Evolutionary conservation across 2,329 filamentous ascomycete species (phyloP), one percentile per base, ranked within the genome.

Genomic region (Metarhizium anisopliae): DNA sequence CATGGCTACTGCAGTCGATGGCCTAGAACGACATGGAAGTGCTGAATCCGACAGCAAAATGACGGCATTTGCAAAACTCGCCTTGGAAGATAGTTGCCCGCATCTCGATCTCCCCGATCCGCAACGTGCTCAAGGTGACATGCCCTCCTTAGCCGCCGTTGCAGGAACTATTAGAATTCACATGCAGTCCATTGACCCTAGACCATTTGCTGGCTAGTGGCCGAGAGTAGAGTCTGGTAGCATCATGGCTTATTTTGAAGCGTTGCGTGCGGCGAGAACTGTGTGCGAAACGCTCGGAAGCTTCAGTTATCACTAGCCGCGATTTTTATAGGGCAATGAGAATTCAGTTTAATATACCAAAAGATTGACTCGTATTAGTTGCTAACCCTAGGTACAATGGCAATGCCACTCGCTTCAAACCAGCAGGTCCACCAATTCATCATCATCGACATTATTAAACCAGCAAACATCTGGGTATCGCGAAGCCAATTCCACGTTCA

Each of bases 81-180:
- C 8, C 38, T 16, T 40, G 4, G 38, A 16, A 14, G 32, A 52
- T 25, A 25, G 25, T 25, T 25, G 25, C 4, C 25, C 25, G 25
- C 25, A 25, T 56, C 47, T 56, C 51, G 51, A 56, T 53, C 55
- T 38, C 38, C 36, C 32, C 51, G 50, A 36, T 38, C 25, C 20
- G 7, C 32, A 29, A 18, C 18, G 11, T 49, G 42, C 16, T 45
- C n/a, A 11, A 20, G n/a, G 42, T 45, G 16, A 45, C 42, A 45
- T 45, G 42, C 20, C 25, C 20, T 47, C 29, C 40, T 52, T 47
- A 47, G 49, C 18, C 14, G 50, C 43, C 30, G 25, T 20, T 45
- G n/a, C n/a, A 43, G 40, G n/a, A 14, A 43, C 25, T 25, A 25
- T 4, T 25, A 43, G 13, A 43, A 16, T 43, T 43, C 6, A 25